Evolutionary conservation across 1,284 basidiomycete species (phyloP).

Genomic region (Leucoagaricus sp.): DNA sequence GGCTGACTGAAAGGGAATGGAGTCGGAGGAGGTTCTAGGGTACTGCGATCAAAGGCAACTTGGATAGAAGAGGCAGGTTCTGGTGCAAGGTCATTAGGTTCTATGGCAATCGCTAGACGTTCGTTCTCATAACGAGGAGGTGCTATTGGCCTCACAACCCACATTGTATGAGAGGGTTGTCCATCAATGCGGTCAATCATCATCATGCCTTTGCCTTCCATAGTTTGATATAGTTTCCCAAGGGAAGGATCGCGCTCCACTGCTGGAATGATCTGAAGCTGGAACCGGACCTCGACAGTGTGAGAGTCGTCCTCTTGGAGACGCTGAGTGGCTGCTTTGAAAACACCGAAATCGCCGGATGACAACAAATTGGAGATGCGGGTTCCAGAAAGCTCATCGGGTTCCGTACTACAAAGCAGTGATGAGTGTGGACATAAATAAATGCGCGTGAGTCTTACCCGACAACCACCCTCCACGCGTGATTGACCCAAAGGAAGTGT

Average conservation of each 20-base stretch:
- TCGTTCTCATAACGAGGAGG: conserved; percentile 66
- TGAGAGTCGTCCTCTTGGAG: conserved; percentile 92
- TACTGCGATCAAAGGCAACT: conserved; percentile 26
- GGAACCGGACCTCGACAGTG: conserved; percentile 92
- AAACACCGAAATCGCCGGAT: conserved; percentile 83
- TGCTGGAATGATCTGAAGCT: conserved; percentile 72
- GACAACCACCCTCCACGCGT: conserved; percentile 90
- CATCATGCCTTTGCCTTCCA: conserved; percentile 99
- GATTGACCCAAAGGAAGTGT: conserved; percentile 91
- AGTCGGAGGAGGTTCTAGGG: conserved; percentile 47
- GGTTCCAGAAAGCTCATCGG: conserved; percentile 77
- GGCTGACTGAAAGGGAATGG: conserved; percentile 75
- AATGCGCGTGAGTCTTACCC: conserved; percentile 64
- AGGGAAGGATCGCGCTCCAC: conserved; percentile 53
- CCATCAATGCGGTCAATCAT: conserved; percentile 91
- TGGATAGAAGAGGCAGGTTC: conserved; percentile 43
- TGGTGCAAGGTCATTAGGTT: conserved; percentile 53
- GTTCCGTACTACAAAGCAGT: conserved; percentile 68
- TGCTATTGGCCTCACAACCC: conserved; percentile 92
- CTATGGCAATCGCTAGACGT: conserved; percentile 56
- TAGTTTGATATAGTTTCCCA: conserved; percentile 74
- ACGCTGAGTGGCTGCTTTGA: conserved; percentile 85
- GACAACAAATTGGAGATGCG: conserved; percentile 85
- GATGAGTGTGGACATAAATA: conserved; percentile 16
- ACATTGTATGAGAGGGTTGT: conserved; percentile 95